These are phyloP conservation scores for Pichia membranifaciens DNA, from an alignment of 805 yeast species.

Conservation along the genomic window DNA sequence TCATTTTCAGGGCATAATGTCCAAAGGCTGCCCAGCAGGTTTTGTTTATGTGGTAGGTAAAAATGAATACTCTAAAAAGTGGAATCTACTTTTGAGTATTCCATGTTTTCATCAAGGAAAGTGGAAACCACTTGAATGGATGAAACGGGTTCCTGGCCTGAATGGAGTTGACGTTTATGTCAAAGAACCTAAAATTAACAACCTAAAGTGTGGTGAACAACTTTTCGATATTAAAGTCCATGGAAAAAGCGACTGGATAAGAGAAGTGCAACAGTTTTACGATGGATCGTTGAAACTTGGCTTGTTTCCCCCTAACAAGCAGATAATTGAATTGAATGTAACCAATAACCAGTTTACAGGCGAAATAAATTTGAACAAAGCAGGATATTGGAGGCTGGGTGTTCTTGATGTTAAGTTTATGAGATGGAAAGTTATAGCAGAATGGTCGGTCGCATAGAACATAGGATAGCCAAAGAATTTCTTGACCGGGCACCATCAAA, in stretches of 20 bases:
- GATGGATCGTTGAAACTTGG: constrained; percentile 48
- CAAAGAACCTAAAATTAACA: constrained; percentile 74
- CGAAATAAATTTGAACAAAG: constrained; percentile 55
- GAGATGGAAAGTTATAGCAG: constrained; percentile 86
- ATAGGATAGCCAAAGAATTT: constrained; percentile 3
- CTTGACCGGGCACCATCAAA: not conserved
- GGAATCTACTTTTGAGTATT: constrained; percentile 62
- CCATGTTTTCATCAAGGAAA: constrained; percentile 72
- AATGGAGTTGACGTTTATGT: constrained; percentile 59
- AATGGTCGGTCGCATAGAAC: constrained; percentile 50
- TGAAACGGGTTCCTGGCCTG: constrained; percentile 40
- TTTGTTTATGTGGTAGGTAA: constrained; percentile 38
- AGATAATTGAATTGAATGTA: constrained; percentile 53
- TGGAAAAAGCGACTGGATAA: not conserved
- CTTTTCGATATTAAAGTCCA: constrained; percentile 6
- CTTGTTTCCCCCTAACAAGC: constrained; percentile 81
- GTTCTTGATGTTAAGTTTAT: constrained; percentile 70
- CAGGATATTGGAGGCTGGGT: constrained; percentile 79
- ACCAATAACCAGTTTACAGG: constrained; percentile 51
- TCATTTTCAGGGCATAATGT: constrained; percentile 75
- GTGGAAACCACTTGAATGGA: constrained; percentile 48
- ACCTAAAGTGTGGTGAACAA: constrained; percentile 35
- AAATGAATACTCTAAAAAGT: constrained; percentile 34
- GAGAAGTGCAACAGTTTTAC: constrained; percentile 10
- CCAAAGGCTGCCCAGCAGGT: constrained; percentile 63